These are phyloP conservation scores for Saccharomycopsis sp. DNA, from an alignment of 805 yeast genomes.

Conservation along the genomic window DNA sequence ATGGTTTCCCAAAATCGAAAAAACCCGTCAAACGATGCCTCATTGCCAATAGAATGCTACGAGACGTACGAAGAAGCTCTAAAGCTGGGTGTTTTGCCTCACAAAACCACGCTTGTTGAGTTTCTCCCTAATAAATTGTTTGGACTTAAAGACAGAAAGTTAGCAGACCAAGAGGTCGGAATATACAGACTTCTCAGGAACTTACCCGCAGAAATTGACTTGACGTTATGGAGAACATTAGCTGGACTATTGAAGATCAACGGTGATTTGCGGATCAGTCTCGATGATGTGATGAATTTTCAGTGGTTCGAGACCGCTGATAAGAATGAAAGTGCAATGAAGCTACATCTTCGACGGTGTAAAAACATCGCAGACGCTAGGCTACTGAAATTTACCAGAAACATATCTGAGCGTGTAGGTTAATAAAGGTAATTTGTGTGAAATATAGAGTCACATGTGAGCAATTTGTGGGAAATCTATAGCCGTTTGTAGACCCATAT, in stretches of 20 bases:
- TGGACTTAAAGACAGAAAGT: background rate
- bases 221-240: slow-evolving; percentile 1
- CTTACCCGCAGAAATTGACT: background rate
- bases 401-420: no score
- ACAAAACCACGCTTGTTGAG: background rate
- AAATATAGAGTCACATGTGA: no score
- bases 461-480: no score
- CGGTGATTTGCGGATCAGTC: background rate
- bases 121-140: background rate
- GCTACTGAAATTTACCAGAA: background rate
- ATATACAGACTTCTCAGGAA: background rate
- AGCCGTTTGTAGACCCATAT: no score
- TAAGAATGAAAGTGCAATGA: background rate
- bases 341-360: background rate
- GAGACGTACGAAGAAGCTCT: background rate
- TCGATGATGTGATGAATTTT: background rate
- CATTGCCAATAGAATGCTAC: background rate
- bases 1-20: background rate
- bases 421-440: no score
- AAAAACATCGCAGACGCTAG: background rate
- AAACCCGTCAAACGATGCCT: background rate
- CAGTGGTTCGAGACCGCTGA: background rate
- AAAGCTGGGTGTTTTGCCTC: background rate
- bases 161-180: background rate
- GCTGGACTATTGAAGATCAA: background rate